Percentiles rank a stretch among this genome's conserved stretches.
Conservation (phyloP, 2,329 filamentous ascomycete species). For the Macrophomina pseudophaseolina region DNA sequence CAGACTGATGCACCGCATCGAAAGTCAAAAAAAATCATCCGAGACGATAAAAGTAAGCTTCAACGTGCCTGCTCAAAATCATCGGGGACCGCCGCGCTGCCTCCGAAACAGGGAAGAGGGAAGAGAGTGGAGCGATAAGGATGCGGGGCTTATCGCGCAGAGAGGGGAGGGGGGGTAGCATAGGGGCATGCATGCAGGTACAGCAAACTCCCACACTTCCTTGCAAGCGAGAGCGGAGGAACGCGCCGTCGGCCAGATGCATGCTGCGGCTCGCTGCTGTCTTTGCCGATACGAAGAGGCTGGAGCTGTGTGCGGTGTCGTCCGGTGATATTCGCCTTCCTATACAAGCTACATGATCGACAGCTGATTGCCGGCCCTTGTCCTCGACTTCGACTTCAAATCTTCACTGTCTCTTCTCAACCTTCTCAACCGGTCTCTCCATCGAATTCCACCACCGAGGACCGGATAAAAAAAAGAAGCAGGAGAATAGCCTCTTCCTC, state of each 20-base stretch:
- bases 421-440: too few relatives aligned
- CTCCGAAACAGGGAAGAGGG: slow-evolving; percentile 12
- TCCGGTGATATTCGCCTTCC: slow-evolving; percentile 12
- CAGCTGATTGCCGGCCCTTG: neutral
- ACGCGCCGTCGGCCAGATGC: slow-evolving; percentile 1
- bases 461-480: neutral
- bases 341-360: neutral
- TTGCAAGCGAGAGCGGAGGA: neutral
- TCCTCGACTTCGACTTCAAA: neutral
- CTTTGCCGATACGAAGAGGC: neutral
- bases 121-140: slow-evolving; percentile 15
- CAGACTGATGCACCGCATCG: neutral
- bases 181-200: slow-evolving; percentile 3
- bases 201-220: neutral
- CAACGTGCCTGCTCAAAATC: neutral
- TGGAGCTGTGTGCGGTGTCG: neutral
- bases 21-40: neutral
- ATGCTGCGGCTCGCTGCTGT: neutral
- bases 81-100: slow-evolving; percentile 17
- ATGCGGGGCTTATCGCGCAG: slow-evolving; percentile 24
- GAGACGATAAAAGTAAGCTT: neutral
- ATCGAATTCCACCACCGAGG: neutral
- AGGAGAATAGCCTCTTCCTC: neutral
- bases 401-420: neutral
- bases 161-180: neutral